Base-by-base conservation (phyloP, 495 filamentous ascomycete species). In the Alectoria sarmentosa region DNA sequence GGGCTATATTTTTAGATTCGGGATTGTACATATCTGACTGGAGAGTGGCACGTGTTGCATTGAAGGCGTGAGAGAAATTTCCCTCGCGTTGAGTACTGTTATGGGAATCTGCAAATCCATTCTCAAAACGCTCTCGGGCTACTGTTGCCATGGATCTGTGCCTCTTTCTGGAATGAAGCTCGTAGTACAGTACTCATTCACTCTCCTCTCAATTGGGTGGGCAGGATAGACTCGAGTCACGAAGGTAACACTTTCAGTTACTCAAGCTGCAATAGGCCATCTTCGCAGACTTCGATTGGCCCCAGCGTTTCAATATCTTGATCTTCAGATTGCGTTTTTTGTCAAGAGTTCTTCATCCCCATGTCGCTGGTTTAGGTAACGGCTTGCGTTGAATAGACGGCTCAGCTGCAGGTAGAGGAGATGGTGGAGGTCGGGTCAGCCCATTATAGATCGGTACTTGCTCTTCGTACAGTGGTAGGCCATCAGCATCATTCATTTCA, bases 401-500 rank as follows among this genome's bases (percentile, higher is more conserved):
- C 7, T 55, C 52, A 55, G 52, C 30, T 55, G 7, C 52, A 4
- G 48, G 6, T 6, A 28, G 23, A 56, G 61, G 61, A 4, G 30
- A 41, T 37, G 34, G 15, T 15, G 61, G 28, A 52, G 17, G 26
- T 39, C 46, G 23, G n/a, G 26, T 8, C 28, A 52, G 61, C n/a
- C 34, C 61, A 15, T 57, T 9, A 41, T 63, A 23, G 37, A 32
- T 21, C n/a, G 36, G 46, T 52, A 63, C 4, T 1, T 36, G 26
- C 21, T 23, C 61, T 17, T 57, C 28, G 41, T 63, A 63, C 38
- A 57, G 28, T 54, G 60, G 60, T 57, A 63, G 28, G 21, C 13
- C 9, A 23, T 44, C 55, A 39, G 34, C 52, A 28, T 41, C 34
- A 28, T 15, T 32, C 37, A 42, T 14, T 15, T 23, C 15, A 28